phyloP scores from a whole-genome alignment of 768 basidiomycete genomes.

The Kwoniella europaea region DNA sequence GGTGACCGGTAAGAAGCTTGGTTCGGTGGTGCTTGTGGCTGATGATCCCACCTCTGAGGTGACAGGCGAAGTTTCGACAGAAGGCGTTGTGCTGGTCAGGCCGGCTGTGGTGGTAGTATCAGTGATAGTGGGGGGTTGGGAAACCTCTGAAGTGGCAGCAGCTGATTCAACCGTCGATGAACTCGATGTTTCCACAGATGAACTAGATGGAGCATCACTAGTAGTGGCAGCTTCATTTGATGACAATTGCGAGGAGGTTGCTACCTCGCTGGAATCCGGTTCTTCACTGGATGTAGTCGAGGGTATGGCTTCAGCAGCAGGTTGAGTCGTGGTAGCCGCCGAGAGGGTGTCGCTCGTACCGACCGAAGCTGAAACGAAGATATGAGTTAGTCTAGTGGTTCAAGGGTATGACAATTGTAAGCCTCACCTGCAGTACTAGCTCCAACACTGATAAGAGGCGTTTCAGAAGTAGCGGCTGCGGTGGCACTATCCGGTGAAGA shows the following conservation, averaged over 20 bases:
- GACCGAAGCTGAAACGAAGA: neutral
- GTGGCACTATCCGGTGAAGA: neutral
- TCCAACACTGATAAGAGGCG: neutral
- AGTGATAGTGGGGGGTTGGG: neutral
- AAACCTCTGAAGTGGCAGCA: neutral
- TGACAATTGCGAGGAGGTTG: neutral
- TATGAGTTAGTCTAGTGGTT: neutral
- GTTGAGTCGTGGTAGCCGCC: neutral
- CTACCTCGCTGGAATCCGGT: neutral
- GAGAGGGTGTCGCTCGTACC: neutral
- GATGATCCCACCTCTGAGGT: conserved; percentile 9
- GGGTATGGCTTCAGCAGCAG: conserved; percentile 7
- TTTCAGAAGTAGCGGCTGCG: conserved; percentile 3
- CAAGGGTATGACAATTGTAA: neutral
- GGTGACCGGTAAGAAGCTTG: neutral
- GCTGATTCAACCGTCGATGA: neutral
- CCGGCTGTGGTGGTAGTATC: neutral
- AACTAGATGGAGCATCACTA: neutral
- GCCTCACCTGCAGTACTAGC: neutral
- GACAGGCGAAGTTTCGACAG: neutral
- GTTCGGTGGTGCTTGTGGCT: neutral
- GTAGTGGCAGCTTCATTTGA: neutral
- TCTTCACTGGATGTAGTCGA: neutral
- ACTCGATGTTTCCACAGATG: neutral
- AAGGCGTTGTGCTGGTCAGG: neutral